Evolutionary conservation across 148 eudicot genomes (phyloP).

Genomic region (Persicaria maculosa): DNA sequence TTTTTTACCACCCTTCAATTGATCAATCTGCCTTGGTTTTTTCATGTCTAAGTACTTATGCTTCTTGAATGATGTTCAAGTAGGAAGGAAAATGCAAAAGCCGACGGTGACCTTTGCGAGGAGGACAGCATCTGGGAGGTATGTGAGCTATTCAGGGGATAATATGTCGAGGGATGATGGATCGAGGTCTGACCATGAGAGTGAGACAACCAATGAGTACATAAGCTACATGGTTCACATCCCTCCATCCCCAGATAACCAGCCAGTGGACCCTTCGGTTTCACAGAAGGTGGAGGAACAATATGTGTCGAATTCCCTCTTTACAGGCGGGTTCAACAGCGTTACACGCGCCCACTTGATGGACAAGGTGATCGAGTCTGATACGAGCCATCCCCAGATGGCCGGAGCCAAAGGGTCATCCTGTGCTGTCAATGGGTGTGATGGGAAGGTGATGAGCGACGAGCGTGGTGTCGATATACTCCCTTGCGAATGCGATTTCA

Average conservation of each 20-base stretch:
- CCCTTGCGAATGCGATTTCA: constrained; percentile 96
- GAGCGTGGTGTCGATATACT: constrained; percentile 78
- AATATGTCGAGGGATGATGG: too few species aligned
- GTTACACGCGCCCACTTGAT: constrained; percentile 88
- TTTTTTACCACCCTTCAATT: too few species aligned
- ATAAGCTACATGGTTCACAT: constrained; percentile 79
- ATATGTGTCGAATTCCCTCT: constrained; percentile 80
- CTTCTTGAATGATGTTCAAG: too few species aligned
- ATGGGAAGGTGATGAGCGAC: constrained; percentile 93
- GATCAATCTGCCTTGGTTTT: too few species aligned
- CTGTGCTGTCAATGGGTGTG: constrained; percentile 79
- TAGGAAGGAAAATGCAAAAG: constrained; percentile 40
- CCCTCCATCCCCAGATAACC: constrained; percentile 91
- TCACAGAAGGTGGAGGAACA: constrained; percentile 94
- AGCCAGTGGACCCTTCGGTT: constrained; percentile 75
- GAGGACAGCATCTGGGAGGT: constrained; percentile 79
- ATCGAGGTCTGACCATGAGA: constrained; percentile 42
- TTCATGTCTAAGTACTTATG: too few species aligned
- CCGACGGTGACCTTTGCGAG: constrained; percentile 58
- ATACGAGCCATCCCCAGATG: constrained; percentile 89
- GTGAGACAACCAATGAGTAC: constrained; percentile 47
- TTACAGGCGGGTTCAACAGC: constrained; percentile 81
- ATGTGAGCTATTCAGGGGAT: constrained; percentile 69
- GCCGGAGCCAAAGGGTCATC: constrained; percentile 89
- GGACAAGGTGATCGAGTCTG: constrained; percentile 92